Evolutionary conservation across 2,329 filamentous ascomycete species (phyloP), one percentile per base, ranked within the genome.

Genomic region (Botrytis cinerea): DNA sequence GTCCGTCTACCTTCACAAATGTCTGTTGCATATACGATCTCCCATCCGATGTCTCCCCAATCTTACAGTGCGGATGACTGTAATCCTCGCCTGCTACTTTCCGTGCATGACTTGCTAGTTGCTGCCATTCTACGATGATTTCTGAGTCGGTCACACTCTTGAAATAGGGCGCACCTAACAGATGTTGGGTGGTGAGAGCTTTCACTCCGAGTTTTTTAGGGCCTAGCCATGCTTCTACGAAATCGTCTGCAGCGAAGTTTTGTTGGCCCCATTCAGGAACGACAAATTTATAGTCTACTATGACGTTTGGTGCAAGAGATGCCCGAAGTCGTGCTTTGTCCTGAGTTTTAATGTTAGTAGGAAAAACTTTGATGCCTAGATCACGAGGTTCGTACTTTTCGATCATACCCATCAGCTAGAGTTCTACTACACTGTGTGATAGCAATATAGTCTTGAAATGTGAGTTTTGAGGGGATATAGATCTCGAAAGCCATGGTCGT

Each of bases 81-180:
- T 69, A 77, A 62, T 78, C 74, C 48, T 77, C 76, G 14, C 75
- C 74, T 35, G 70, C 73, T 16, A 76, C 38, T 32, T 73, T 70
- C 16, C 77, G 66, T 28, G 73, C 78, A 64, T 80, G 78, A 51
- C 75, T 76, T 20, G 78, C 78, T 22, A 79, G 28, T 70, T 79
- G 77, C 72, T 79, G 78, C 76, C 77, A 79, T 60, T 79, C 75
- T 2, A 80, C 75, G 1, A 79, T 63, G 20, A 79, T 78, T 68
- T 78, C 73, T 6, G 76, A 71, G 4, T 75, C 74, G 0, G 73
- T 74, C 0, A 78, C 77, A 2, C 70, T 75, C 35, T 78, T 76
- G 72, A 80, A 77, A 45, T 78, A 79, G 20, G 78, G 78, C 14
- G 73, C 72, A 1, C 75, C 78, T 12, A 79, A 75, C 1, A 80